Evolutionary conservation across 345 rosid genomes (phyloP).

Genomic region (Syzygium aqueum): DNA sequence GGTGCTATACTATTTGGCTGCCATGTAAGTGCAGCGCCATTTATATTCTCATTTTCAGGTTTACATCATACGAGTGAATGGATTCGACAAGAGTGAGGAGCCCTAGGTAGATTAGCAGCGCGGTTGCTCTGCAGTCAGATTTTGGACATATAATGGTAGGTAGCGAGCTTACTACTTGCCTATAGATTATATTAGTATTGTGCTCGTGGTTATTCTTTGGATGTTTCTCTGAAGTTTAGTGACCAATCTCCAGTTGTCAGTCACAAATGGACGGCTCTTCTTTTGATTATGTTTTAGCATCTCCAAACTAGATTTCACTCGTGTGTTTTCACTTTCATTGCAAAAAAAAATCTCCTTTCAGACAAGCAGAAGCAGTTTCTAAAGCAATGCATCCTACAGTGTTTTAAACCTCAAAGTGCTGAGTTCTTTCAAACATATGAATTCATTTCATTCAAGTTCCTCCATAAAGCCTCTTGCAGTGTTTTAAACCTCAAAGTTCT

Average conservation of each 20-base stretch:
- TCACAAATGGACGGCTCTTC: neutral
- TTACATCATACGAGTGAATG: constrained; percentile 26
- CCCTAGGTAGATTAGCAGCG: neutral
- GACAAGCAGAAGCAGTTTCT: neutral
- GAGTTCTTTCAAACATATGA: neutral
- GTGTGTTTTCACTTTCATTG: neutral
- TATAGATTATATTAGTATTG: neutral
- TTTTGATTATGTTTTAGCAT: neutral
- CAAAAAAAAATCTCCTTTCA: neutral
- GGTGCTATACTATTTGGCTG: neutral
- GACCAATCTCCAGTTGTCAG: neutral
- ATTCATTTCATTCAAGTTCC: neutral
- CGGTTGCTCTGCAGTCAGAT: neutral
- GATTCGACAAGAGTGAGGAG: constrained; percentile 5
- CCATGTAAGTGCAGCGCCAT: neutral
- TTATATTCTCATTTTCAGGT: constrained; percentile 16
- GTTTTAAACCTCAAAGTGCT: neutral
- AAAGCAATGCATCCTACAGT: neutral
- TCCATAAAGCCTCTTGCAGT: neutral
- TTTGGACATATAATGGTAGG: neutral
- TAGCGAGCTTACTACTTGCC: neutral
- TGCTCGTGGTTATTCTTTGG: neutral
- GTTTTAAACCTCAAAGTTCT: neutral
- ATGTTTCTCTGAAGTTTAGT: neutral
- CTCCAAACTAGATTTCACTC: neutral